These are phyloP conservation scores for Metarhizium anisopliae DNA, from an alignment of 2,329 filamentous ascomycete genomes.

Conservation along the genomic window DNA sequence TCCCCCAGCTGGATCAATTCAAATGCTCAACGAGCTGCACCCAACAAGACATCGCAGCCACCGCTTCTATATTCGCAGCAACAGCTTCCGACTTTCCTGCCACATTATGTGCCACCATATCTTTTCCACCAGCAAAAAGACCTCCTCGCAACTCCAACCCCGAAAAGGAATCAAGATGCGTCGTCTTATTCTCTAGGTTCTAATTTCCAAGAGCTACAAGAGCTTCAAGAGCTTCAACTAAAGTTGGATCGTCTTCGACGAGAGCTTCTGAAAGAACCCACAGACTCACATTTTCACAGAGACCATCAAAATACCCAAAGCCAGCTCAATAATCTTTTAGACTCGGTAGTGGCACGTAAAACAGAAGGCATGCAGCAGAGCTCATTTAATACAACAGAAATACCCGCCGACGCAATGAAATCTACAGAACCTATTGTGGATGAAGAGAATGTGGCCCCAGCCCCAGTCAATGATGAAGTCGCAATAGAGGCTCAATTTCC, in stretches of 20 bases:
- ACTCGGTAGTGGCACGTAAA: constrained; percentile 7
- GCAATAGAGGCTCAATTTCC: neutral
- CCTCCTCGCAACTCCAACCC: neutral
- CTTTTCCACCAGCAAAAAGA: neutral
- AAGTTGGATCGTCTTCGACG: constrained; percentile 17
- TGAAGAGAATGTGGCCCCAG: constrained; percentile 2
- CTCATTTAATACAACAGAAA: neutral
- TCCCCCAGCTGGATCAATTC: neutral
- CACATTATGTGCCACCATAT: neutral
- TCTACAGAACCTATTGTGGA: neutral
- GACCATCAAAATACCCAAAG: constrained; percentile 19
- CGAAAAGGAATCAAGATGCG: neutral
- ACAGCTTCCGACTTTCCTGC: neutral
- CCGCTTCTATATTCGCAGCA: neutral
- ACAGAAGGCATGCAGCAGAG: neutral
- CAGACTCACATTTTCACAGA: constrained; percentile 13
- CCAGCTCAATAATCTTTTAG: constrained; percentile 19
- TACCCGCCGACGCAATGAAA: constrained; percentile 8
- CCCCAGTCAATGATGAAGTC: neutral
- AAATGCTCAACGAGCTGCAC: neutral
- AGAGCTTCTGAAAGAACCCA: constrained; percentile 15
- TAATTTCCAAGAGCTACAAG: constrained; percentile 11
- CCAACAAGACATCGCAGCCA: neutral
- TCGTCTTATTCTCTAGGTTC: neutral
- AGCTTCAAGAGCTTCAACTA: constrained; percentile 18